phyloP scores from a whole-genome alignment of 495 filamentous ascomycete genomes.

The Jackrogersella multiformis region DNA sequence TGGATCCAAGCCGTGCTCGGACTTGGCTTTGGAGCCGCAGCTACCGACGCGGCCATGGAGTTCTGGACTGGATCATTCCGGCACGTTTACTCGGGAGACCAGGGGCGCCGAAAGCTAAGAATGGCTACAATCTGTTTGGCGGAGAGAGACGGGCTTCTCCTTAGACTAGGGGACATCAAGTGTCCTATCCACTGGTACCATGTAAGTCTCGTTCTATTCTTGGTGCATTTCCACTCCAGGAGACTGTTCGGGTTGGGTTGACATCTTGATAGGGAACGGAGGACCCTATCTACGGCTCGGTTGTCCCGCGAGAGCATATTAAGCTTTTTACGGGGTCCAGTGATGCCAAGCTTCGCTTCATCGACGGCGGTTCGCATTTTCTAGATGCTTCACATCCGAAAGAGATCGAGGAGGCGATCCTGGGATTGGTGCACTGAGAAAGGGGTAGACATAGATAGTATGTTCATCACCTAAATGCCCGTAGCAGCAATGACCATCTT shows the following conservation, averaged over 20 bases:
- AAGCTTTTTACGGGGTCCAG: conserved; percentile 63
- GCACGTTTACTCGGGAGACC: conserved; percentile 65
- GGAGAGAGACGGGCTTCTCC: conserved; percentile 67
- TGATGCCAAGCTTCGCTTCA: conserved; percentile 57
- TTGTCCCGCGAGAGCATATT: conserved; percentile 64
- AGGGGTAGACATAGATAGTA: too few relatives aligned
- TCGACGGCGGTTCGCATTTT: conserved; percentile 67
- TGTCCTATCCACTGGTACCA: conserved; percentile 73
- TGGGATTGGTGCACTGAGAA: conserved; percentile 58
- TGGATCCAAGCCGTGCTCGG: conserved; percentile 65
- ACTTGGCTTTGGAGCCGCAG: conserved; percentile 64
- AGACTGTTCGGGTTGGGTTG: not conserved
- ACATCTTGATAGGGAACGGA: conserved; percentile 57
- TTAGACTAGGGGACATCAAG: conserved; percentile 61
- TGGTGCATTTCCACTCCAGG: not conserved
- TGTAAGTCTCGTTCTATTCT: conserved; percentile 47
- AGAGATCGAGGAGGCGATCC: conserved; percentile 61
- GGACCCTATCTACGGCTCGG: conserved; percentile 61
- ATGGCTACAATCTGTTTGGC: conserved; percentile 67
- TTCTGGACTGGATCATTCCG: conserved; percentile 66
- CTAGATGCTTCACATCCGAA: conserved; percentile 64
- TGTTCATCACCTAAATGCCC: not conserved
- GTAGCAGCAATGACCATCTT: not conserved
- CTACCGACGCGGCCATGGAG: conserved; percentile 48
- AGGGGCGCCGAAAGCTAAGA: conserved; percentile 62